Conservation (phyloP, 2,329 filamentous ascomycete species). For the Aspergillus aculeatus region DNA sequence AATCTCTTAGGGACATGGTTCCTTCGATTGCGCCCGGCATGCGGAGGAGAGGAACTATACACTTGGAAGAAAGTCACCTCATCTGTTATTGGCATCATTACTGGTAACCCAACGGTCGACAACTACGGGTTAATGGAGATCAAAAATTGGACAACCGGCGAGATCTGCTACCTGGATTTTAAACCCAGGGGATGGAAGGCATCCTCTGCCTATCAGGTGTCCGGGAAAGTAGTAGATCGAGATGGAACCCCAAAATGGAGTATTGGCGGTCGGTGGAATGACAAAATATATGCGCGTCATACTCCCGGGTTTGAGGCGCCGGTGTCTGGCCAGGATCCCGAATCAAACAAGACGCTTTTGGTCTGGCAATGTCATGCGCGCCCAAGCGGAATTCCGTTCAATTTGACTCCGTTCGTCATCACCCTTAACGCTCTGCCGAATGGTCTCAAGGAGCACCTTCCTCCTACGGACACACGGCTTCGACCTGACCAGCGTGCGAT, state of each 20-base stretch:
- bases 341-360: conserved; percentile 72
- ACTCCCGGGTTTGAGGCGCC: conserved; percentile 82
- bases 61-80: conserved; percentile 99
- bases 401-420: conserved; percentile 91
- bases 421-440: conserved; percentile 91
- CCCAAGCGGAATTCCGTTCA: conserved; percentile 87
- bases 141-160: conserved; percentile 94
- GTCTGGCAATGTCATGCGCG: conserved; percentile 88
- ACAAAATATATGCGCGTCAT: conserved; percentile 89
- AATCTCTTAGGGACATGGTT: conserved; percentile 98
- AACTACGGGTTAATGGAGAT: conserved; percentile 97
- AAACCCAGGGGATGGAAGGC: conserved; percentile 96
- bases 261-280: conserved; percentile 94
- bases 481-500: conserved; percentile 94
- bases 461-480: conserved; percentile 90
- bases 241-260: conserved; percentile 81
- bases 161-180: conserved; percentile 86
- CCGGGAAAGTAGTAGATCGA: conserved; percentile 78
- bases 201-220: conserved; percentile 82
- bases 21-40: conserved; percentile 72
- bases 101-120: conserved; percentile 92
- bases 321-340: conserved; percentile 54
- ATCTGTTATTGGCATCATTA: conserved; percentile 97
- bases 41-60: conserved; percentile 80
- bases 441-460: conserved; percentile 71